Evolutionary conservation across 768 basidiomycete species (phyloP).

Genomic region (Suillus americanus): DNA sequence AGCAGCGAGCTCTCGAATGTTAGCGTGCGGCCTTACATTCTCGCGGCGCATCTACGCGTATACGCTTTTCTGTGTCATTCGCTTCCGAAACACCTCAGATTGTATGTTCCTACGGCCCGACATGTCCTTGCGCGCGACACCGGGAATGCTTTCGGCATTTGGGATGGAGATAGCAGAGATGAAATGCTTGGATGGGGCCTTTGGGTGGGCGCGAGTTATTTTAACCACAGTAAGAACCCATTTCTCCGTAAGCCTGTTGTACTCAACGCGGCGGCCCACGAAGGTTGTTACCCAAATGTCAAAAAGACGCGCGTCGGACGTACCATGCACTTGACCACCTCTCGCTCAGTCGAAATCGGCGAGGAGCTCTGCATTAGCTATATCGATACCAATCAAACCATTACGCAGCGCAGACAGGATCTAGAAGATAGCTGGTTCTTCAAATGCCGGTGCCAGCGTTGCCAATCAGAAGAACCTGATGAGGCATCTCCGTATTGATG

Average conservation of each 20-base stretch:
- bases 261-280: slow-evolving; percentile 21
- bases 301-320: slow-evolving; percentile 45
- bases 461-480: slow-evolving; percentile 26
- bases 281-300: slow-evolving; percentile 53
- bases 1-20: slow-evolving; percentile 53
- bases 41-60: slow-evolving; percentile 51
- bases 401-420: slow-evolving; percentile 38
- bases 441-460: slow-evolving; percentile 48
- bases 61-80: slow-evolving; percentile 51
- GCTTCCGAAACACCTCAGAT: slow-evolving; percentile 27
- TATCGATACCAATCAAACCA: slow-evolving; percentile 35
- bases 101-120: slow-evolving; percentile 48
- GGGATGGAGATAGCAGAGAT: slow-evolving; percentile 48
- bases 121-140: slow-evolving; percentile 56
- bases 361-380: slow-evolving; percentile 65
- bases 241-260: not conserved
- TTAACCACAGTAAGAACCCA: slow-evolving; percentile 58
- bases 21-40: slow-evolving; percentile 46
- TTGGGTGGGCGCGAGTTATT: slow-evolving; percentile 61
- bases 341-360: slow-evolving; percentile 40
- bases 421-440: slow-evolving; percentile 58
- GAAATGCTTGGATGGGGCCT: slow-evolving; percentile 70
- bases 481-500: not conserved
- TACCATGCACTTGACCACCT: slow-evolving; percentile 47
- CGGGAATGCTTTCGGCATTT: slow-evolving; percentile 70